These are phyloP conservation scores for Carex cristatella DNA, from an alignment of 176 grass and related monocot genomes.

Conservation along the genomic window DNA sequence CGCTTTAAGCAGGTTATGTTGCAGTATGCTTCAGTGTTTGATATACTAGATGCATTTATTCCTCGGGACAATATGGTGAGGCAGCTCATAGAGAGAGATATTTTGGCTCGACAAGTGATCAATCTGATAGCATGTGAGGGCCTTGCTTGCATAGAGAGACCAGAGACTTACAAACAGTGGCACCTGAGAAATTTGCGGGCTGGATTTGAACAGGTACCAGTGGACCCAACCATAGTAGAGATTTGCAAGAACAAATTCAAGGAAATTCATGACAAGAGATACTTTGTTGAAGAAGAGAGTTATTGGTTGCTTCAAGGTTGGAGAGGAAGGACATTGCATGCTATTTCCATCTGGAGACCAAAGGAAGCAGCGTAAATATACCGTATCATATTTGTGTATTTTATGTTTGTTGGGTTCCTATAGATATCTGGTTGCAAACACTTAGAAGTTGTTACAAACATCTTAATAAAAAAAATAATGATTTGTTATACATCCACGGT, in stretches of 20 bases:
- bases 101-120: constrained; percentile 18
- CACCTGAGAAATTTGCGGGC: constrained; percentile 26
- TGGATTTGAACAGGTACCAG: constrained; percentile 16
- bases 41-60: constrained; percentile 21
- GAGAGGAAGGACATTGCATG: constrained; percentile 25
- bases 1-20: constrained; percentile 26
- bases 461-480: too few relatives aligned
- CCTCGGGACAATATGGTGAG: constrained; percentile 24
- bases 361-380: not conserved
- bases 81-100: constrained; percentile 26
- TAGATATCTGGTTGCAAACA: too few relatives aligned
- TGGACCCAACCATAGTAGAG: constrained; percentile 19
- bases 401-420: too few relatives aligned
- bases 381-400: too few relatives aligned
- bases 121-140: constrained; percentile 34
- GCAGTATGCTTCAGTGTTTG: constrained; percentile 15
- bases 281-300: constrained; percentile 28
- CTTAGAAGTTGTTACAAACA: too few relatives aligned
- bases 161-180: constrained; percentile 35
- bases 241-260: constrained; percentile 9
- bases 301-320: constrained; percentile 27
- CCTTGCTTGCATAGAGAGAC: constrained; percentile 23
- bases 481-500: too few relatives aligned
- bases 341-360: constrained; percentile 24
- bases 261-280: constrained; percentile 16